Percentiles rank a stretch among this genome's conserved stretches.
These are phyloP conservation scores for Epichloe brachyelytri DNA, from an alignment of 2,329 filamentous ascomycete genomes.

Conservation along the genomic window DNA sequence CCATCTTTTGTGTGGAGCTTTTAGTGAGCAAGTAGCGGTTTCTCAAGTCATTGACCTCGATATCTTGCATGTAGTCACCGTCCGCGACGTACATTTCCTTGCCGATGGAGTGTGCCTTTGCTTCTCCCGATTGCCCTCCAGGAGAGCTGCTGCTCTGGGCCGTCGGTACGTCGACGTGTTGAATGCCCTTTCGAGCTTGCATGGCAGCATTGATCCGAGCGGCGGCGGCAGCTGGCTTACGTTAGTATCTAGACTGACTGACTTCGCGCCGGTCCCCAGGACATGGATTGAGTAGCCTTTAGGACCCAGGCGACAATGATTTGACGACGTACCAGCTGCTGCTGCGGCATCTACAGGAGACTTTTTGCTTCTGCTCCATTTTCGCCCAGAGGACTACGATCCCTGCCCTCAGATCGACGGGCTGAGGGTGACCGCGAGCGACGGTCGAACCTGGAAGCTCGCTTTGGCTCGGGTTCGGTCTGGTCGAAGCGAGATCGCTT, in stretches of 20 bases:
- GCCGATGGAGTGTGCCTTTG: constrained; percentile 6
- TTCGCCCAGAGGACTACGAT: constrained; percentile 61
- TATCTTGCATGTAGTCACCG: constrained; percentile 96
- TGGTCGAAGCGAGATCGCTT: constrained; percentile 95
- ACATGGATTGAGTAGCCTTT: neutral
- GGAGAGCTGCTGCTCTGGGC: constrained; percentile 33
- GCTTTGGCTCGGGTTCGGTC: constrained; percentile 67
- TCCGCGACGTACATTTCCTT: constrained; percentile 82
- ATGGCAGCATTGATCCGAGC: constrained; percentile 76
- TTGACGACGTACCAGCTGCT: constrained; percentile 52
- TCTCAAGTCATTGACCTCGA: constrained; percentile 94
- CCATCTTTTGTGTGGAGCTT: constrained; percentile 96
- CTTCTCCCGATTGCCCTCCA: constrained; percentile 3
- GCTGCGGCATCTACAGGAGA: constrained; percentile 54
- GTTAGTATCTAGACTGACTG: constrained; percentile 11
- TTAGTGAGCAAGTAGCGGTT: constrained; percentile 97
- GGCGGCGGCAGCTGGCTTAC: constrained; percentile 61
- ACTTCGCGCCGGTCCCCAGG: constrained; percentile 2
- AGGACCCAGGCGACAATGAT: neutral
- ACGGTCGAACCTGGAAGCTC: constrained; percentile 74
- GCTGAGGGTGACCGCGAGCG: constrained; percentile 73
- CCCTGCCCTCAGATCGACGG: constrained; percentile 58
- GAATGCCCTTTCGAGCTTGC: constrained; percentile 76
- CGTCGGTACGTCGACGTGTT: constrained; percentile 80
- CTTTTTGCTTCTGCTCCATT: constrained; percentile 34